These are phyloP conservation scores for Sclerotinia sclerotiorum DNA, from an alignment of 2,329 filamentous ascomycete genomes.

Conservation along the genomic window DNA sequence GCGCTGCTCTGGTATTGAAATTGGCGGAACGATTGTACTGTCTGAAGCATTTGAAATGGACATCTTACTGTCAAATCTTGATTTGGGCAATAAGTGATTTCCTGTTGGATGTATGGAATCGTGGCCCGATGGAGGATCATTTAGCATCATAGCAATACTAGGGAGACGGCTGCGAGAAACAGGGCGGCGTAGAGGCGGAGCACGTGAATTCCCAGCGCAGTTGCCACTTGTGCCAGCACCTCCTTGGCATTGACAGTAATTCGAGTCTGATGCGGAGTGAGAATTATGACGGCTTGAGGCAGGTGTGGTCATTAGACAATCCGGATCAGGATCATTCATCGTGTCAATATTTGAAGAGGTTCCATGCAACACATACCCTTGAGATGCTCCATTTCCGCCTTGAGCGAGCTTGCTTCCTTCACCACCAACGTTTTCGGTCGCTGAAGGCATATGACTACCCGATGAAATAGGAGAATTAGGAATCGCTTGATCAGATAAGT, in stretches of 20 bases:
- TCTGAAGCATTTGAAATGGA: conserved; percentile 24
- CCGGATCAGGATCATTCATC: conserved; percentile 1
- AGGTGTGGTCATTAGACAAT: conserved; percentile 19
- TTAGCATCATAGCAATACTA: conserved; percentile 20
- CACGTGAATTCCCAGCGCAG: background rate
- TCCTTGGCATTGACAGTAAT: conserved; percentile 10
- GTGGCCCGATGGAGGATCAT: background rate
- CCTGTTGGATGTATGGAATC: background rate
- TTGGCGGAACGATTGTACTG: conserved; percentile 16
- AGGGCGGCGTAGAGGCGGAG: background rate
- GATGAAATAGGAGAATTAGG: background rate
- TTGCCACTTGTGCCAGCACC: background rate
- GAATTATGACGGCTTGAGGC: conserved; percentile 14
- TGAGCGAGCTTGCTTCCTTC: background rate
- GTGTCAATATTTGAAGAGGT: conserved; percentile 3
- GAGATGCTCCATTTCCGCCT: background rate
- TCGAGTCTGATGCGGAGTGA: background rate
- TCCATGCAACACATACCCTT: conserved; percentile 2
- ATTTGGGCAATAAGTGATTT: background rate
- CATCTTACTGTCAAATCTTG: conserved; percentile 1
- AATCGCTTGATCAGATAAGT: background rate
- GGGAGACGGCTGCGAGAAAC: background rate
- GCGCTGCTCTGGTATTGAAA: conserved; percentile 25
- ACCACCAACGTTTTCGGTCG: background rate
- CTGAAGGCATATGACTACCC: background rate